Evolutionary conservation across 352 stramenopile genomes (phyloP), one percentile per base, ranked within the genome.

Genomic region (Phytophthora fragariaefolia): DNA sequence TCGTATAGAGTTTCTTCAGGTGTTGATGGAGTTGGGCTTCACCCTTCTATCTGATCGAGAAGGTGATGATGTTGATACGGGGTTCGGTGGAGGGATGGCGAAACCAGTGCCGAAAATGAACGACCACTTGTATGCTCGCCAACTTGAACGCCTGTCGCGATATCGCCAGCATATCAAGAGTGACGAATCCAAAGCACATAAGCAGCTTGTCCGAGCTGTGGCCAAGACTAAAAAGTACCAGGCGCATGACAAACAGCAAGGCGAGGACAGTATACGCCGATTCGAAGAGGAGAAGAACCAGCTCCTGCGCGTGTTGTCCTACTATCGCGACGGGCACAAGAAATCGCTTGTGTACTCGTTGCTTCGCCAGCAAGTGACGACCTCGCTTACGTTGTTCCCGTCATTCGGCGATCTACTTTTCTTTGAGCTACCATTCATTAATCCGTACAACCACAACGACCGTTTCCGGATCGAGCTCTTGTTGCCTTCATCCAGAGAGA

Each of bases 241-340:
- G 15, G 32, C 54, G 15, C 23, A 51, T 13, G 34, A 30, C 12
- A 63, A 68, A 12, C 70, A 63, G n/a, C 54, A 70, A 46, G 66
- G 69, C 18, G 51, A 67, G 27, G 58, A 81, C 13, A 83, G 76
- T 60, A 56, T 89, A 38, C 64, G 62, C 8, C 66, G 72, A 1
- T 95, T 93, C 46, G 71, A 76, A 0, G 75, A 92, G 17, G 79
- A 93, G 54, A 95, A 96, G 73, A 83, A 80, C 4, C 89, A 98
- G 52, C 73, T 96, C 28, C 67, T 98, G 42, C 87, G 91, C 28
- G 78, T 98, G 30, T 77, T 98, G 12, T 83, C 90, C 17, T 95
- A 96, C 73, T 98, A 98, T 73, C 88, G 95, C 52, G 94, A 98
- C 56, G 92, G 93, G 6, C 88, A 98, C 58, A 98, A 98, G 71